phyloP scores from a whole-genome alignment of 139 green algal species.

The Trebouxia sp. region DNA sequence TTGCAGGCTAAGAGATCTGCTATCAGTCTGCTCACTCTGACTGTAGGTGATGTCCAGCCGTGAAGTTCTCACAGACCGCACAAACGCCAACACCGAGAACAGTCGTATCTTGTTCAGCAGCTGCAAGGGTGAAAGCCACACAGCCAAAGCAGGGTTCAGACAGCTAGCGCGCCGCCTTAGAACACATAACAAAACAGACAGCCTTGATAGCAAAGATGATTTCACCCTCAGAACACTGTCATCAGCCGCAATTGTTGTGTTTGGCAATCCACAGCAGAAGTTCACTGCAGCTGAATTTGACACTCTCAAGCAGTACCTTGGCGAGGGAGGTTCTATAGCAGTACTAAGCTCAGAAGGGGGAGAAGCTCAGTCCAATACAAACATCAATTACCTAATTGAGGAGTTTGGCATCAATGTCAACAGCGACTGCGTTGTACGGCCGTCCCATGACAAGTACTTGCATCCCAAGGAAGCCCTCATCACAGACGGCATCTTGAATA shows the following conservation, averaged over 20 bases:
- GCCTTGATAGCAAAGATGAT: constrained; percentile 1
- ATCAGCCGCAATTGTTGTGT: constrained; percentile 61
- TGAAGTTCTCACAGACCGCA: constrained; percentile 12
- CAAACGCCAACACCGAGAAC: background rate
- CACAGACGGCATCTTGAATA: constrained; percentile 80
- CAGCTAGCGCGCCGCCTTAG: constrained; percentile 69
- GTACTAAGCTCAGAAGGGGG: constrained; percentile 68
- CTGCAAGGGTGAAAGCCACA: constrained; percentile 69
- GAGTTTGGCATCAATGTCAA: constrained; percentile 78
- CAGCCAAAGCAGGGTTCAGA: constrained; percentile 66
- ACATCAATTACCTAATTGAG: constrained; percentile 85
- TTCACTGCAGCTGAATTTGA: constrained; percentile 70
- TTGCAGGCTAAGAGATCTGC: no score
- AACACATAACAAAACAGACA: constrained; percentile 44
- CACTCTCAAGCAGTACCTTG: constrained; percentile 62
- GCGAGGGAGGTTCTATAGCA: constrained; percentile 67
- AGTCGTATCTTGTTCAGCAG: constrained; percentile 48
- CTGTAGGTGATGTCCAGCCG: constrained; percentile 27
- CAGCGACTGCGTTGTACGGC: constrained; percentile 68
- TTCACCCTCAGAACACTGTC: background rate
- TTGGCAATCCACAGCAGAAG: constrained; percentile 70
- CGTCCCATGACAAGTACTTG: constrained; percentile 69
- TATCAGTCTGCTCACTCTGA: no score
- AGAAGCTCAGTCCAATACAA: constrained; percentile 60
- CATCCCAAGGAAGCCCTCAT: constrained; percentile 88